phyloP scores from a whole-genome alignment of 129 eudicot species.

The Arctium lappa region DNA sequence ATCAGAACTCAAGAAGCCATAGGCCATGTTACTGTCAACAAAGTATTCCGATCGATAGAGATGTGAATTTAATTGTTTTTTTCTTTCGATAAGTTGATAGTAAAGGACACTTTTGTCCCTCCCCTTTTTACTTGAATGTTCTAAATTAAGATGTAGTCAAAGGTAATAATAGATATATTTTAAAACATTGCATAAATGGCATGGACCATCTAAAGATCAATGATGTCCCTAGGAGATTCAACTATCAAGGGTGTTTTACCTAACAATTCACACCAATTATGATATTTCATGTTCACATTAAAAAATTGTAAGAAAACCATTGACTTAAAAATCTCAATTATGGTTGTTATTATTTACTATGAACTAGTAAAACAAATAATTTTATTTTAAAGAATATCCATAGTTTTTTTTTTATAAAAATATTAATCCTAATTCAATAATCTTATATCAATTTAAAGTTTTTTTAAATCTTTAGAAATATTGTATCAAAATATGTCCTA shows the following conservation, averaged over 20 bases:
- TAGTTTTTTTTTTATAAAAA: too few relatives aligned
- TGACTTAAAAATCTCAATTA: constrained; percentile 22
- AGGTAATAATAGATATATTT: constrained; percentile 21
- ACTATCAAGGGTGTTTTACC: constrained; percentile 13
- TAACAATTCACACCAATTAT: constrained; percentile 18
- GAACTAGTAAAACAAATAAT: not conserved
- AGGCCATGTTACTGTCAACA: not conserved
- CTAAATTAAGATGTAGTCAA: constrained; percentile 20
- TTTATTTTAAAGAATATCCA: too few relatives aligned
- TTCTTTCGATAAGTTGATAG: not conserved
- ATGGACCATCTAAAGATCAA: constrained; percentile 25
- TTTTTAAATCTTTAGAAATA: not conserved
- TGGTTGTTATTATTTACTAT: constrained; percentile 14
- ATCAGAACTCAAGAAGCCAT: not conserved
- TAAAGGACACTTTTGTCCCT: not conserved
- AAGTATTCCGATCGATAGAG: not conserved
- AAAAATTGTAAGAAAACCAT: constrained; percentile 11
- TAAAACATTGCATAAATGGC: constrained; percentile 10
- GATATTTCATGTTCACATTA: constrained; percentile 12
- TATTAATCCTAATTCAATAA: too few relatives aligned
- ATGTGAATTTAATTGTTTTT: not conserved
- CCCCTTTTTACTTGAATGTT: constrained; percentile 1
- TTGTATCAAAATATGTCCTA: not conserved
- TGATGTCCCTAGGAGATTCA: constrained; percentile 21
- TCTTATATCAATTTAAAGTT: not conserved